Conservation (phyloP, 257 asterid genomes). For the Salvia splendens region DNA sequence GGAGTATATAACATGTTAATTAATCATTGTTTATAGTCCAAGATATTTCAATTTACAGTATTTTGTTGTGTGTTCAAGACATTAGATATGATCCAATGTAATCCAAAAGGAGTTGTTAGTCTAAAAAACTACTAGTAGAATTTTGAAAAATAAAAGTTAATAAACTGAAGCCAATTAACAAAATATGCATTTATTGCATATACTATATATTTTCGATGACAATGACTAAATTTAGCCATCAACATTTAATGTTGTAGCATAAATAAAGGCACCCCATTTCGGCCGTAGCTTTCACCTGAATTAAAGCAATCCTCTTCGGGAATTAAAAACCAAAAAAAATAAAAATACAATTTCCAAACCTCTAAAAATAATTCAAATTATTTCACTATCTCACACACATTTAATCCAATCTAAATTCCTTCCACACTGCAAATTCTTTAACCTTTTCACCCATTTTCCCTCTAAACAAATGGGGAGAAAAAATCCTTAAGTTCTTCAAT, state of each 20-base stretch:
- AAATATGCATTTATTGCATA: too few species aligned
- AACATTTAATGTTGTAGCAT: constrained; percentile 35
- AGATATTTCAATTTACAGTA: too few species aligned
- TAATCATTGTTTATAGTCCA: too few species aligned
- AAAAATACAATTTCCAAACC: constrained; percentile 19
- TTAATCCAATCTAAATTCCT: background rate
- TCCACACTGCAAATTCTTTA: constrained; percentile 3
- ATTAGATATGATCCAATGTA: too few species aligned
- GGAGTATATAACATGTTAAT: too few species aligned
- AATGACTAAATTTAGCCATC: constrained; percentile 35
- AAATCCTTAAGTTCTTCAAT: constrained; percentile 36
- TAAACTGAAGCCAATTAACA: too few species aligned
- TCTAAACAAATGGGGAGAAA: constrained; percentile 50
- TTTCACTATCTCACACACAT: constrained; percentile 28
- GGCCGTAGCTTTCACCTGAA: constrained; percentile 48
- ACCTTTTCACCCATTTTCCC: background rate
- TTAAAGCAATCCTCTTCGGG: constrained; percentile 49
- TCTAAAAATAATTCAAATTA: background rate
- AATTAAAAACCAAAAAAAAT: constrained; percentile 5
- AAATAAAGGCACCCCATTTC: constrained; percentile 33
- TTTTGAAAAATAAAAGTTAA: too few species aligned
- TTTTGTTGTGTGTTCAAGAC: too few species aligned
- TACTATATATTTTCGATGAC: background rate
- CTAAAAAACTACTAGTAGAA: too few species aligned
- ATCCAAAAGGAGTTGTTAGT: too few species aligned